Percentiles rank a stretch among this genome's conserved stretches.
Evolutionary conservation across 768 basidiomycete genomes (phyloP).

Genomic region (Leccinum obscurum): DNA sequence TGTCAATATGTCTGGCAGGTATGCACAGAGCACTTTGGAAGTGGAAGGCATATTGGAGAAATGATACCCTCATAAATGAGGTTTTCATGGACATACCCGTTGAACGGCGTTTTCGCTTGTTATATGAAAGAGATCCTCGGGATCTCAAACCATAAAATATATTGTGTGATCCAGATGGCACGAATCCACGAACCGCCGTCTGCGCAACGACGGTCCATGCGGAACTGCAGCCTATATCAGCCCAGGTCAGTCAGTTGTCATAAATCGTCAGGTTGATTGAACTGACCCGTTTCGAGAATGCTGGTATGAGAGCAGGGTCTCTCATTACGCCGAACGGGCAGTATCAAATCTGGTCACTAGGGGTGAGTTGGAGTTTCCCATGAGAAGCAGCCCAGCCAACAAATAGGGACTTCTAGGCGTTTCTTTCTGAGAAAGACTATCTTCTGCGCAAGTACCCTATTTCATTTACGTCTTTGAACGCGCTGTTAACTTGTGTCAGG

Average conservation of each 20-base stretch:
- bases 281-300: conserved; percentile 47
- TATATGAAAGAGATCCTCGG: conserved; percentile 24
- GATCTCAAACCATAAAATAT: conserved; percentile 67
- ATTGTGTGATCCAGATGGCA: conserved; percentile 56
- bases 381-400: conserved; percentile 15
- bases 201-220: conserved; percentile 53
- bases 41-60: conserved; percentile 48
- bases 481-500: conserved; percentile 8
- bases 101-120: too few relatives aligned
- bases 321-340: conserved; percentile 23
- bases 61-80: conserved; percentile 55
- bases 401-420: conserved; percentile 7
- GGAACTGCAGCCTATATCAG: conserved; percentile 69
- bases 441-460: conserved; percentile 8
- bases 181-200: conserved; percentile 30
- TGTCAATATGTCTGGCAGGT: conserved; percentile 64
- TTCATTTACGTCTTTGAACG: conserved; percentile 8
- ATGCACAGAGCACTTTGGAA: conserved; percentile 60
- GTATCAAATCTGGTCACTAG: conserved; percentile 68
- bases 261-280: not conserved
- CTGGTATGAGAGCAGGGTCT: conserved; percentile 40
- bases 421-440: not conserved
- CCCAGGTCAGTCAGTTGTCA: conserved; percentile 53
- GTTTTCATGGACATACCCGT: conserved; percentile 40
- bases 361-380: conserved; percentile 54